A percentile compares a stretch with the other conserved stretches of the same genome.
phyloP scores from a whole-genome alignment of 1,284 basidiomycete species.

The Austroboletus novae-zelandiae region DNA sequence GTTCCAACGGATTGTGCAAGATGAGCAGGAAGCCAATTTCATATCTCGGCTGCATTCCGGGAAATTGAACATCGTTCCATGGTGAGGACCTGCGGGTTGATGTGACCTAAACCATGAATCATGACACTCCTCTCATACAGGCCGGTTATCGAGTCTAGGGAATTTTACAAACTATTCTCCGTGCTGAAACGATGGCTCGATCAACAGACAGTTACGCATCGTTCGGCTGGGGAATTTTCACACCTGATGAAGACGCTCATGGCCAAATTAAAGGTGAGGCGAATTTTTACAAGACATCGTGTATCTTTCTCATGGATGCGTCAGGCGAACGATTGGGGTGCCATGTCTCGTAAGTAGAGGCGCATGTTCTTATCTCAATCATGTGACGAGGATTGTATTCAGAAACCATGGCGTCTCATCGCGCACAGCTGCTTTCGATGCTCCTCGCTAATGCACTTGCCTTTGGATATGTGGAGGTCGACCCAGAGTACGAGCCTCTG shows the following conservation, averaged over 20 bases:
- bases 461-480: slow-evolving; percentile 45
- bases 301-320: not conserved
- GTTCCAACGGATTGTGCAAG: slow-evolving; percentile 54
- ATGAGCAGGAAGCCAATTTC: slow-evolving; percentile 61
- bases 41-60: slow-evolving; percentile 55
- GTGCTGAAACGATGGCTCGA: slow-evolving; percentile 46
- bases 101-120: not conserved
- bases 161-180: slow-evolving; percentile 55
- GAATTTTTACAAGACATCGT: not conserved
- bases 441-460: slow-evolving; percentile 45
- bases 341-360: slow-evolving; percentile 51
- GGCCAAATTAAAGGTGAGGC: slow-evolving; percentile 59
- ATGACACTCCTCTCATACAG: slow-evolving; percentile 20
- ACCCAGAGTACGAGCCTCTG: slow-evolving; percentile 46
- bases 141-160: slow-evolving; percentile 61
- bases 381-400: not conserved
- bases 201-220: slow-evolving; percentile 47
- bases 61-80: slow-evolving; percentile 56
- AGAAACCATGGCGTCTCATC: slow-evolving; percentile 59
- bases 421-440: slow-evolving; percentile 43
- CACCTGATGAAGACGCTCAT: slow-evolving; percentile 60
- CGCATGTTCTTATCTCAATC: not conserved
- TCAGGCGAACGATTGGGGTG: slow-evolving; percentile 62
- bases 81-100: slow-evolving; percentile 13
- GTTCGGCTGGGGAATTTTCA: slow-evolving; percentile 51